Evolutionary conservation across 2,329 filamentous ascomycete genomes (phyloP).

Genomic region (Pestalotiopsis fici): DNA sequence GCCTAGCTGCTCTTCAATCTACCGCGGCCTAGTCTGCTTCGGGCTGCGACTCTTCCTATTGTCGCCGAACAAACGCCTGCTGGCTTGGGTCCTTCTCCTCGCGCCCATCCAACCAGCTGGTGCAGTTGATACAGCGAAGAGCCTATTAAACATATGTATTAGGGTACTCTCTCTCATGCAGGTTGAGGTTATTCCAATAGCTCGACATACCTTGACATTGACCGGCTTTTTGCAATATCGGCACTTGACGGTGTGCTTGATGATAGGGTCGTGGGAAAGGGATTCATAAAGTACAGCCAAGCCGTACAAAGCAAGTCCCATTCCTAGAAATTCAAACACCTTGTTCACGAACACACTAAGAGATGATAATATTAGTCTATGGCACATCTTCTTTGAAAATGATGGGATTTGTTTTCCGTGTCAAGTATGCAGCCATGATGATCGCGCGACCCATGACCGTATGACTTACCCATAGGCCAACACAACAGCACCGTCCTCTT

Average conservation of each 20-base stretch:
- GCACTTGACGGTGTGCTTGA: conserved; percentile 71
- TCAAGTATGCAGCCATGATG: neutral
- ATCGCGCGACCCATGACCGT: neutral
- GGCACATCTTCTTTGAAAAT: neutral
- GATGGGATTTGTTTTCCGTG: neutral
- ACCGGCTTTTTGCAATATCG: conserved; percentile 56
- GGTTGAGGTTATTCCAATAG: neutral
- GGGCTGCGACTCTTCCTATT: neutral
- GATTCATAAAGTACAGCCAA: conserved; percentile 65
- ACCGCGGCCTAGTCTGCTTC: neutral
- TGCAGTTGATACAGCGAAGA: conserved; percentile 55
- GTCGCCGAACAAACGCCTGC: neutral
- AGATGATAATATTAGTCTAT: neutral
- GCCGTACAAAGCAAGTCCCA: conserved; percentile 66
- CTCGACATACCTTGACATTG: conserved; percentile 23
- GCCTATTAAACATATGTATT: conserved; percentile 31
- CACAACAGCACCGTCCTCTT: conserved; percentile 71
- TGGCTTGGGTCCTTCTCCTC: conserved; percentile 38
- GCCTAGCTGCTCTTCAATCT: neutral
- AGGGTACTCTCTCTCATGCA: neutral
- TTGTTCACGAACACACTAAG: conserved; percentile 62
- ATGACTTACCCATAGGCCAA: conserved; percentile 65
- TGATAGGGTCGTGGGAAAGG: conserved; percentile 64
- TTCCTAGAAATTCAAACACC: conserved; percentile 64
- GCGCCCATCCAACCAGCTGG: conserved; percentile 57